Base-by-base conservation (phyloP, 352 stramenopile genomes). In the Globisporangium okanoganense region DNA sequence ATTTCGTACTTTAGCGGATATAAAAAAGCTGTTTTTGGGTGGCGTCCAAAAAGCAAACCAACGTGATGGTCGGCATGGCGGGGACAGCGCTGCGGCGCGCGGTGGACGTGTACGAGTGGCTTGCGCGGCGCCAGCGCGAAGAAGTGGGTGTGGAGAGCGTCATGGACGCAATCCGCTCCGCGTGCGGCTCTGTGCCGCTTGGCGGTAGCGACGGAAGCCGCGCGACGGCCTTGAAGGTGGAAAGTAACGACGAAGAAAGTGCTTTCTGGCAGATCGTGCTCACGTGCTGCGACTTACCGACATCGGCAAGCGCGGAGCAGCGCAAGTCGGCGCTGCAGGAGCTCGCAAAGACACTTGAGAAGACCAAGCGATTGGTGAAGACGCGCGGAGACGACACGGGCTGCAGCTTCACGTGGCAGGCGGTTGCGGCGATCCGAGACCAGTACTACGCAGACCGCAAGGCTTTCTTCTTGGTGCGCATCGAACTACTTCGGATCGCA, bases 391-490 rank as follows among this genome's bases (percentile, higher is more conserved):
- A 40, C 31, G 27, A 50, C 22, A 38, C 44, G 25, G 31, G 50
- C 14, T 31, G 20, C 16, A 27, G 41, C 22, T 38, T 48, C 44
- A 75, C 64, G 33, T 67, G 61, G 47, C 65, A 69, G 5, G 20
- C 66, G 25, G 65, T 78, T 7, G 56, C 71, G 2, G 35, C n/a
- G 0, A 57, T 84, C 12, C 70, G 70, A 6, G 51, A 31, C 2
- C 52, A 59, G 25, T 85, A 79, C 63, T 88, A 82, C 58, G 45
- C 64, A 0, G 64, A 67, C 36, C 74, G 81, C 24, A 65, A 71
- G 0, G 66, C 61, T 7, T 91, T 78, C 50, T 88, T 88, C 29
- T 58, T 67, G 20, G 79, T 83, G 38, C 71, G 81, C 25, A 76
- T 88, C 16, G 77, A 85, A 65, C 66, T 91, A 41, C 56, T 91